Evolutionary conservation across 345 rosid genomes (phyloP).

Genomic region (Gossypium australe): DNA sequence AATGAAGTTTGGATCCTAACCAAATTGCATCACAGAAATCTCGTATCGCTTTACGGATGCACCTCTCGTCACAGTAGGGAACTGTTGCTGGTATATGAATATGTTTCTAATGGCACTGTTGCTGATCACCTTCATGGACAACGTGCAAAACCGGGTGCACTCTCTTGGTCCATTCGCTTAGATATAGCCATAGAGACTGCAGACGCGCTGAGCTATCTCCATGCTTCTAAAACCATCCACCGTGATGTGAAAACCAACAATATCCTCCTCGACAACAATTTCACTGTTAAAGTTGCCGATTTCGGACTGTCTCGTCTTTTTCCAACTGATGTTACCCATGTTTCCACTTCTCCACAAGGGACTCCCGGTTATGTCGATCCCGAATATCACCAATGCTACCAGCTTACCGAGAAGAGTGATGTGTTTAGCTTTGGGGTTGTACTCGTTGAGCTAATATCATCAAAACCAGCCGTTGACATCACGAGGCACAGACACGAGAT

Average conservation of each 20-base stretch:
- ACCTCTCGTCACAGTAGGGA: conserved; percentile 73
- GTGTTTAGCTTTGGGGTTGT: conserved; percentile 64
- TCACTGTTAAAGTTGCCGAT: conserved; percentile 87
- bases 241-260: conserved; percentile 91
- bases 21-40: conserved; percentile 58
- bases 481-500: conserved; percentile 74
- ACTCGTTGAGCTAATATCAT: conserved; percentile 60
- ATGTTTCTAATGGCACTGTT: conserved; percentile 75
- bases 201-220: conserved; percentile 67
- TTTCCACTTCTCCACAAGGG: conserved; percentile 93
- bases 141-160: conserved; percentile 53
- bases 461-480: conserved; percentile 87
- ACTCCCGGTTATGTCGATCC: conserved; percentile 97
- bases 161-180: conserved; percentile 58
- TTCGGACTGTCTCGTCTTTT: conserved; percentile 85
- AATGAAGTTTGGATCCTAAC: conserved; percentile 79
- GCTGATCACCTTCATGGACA: conserved; percentile 81
- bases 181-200: conserved; percentile 89
- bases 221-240: conserved; percentile 65
- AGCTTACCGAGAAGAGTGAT: conserved; percentile 82
- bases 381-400: conserved; percentile 82
- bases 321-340: conserved; percentile 60
- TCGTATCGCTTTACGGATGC: conserved; percentile 78
- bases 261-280: conserved; percentile 70
- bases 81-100: conserved; percentile 79